Evolutionary conservation across 1,284 basidiomycete genomes (phyloP).

Genomic region (Rhodotorula sp.): DNA sequence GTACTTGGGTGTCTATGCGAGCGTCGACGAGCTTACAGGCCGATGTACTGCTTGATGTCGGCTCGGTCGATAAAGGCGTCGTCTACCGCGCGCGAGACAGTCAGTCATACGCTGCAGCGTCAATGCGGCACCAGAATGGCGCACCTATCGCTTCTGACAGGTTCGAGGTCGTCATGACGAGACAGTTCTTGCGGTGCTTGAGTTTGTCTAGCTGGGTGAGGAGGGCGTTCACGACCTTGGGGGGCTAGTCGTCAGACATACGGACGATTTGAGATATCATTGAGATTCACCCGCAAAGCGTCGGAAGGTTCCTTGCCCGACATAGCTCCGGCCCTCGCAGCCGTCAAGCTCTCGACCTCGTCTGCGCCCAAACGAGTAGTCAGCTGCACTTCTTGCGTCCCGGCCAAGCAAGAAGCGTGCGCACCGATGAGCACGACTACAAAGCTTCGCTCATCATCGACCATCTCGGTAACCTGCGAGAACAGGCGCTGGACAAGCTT

Average conservation of each 20-base stretch:
- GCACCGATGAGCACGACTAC: constrained; percentile 90
- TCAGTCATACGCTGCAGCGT: not conserved
- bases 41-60: constrained; percentile 83
- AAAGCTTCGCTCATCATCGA: constrained; percentile 84
- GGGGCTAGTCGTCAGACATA: not conserved
- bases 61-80: constrained; percentile 94
- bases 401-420: constrained; percentile 12
- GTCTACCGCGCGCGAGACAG: constrained; percentile 57
- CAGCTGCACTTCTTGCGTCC: not conserved
- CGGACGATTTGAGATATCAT: not conserved
- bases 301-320: constrained; percentile 92
- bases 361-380: constrained; percentile 56
- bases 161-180: constrained; percentile 97
- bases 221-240: constrained; percentile 91
- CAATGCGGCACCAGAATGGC: constrained; percentile 46
- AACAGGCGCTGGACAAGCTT: constrained; percentile 96
- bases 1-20: rapidly evolving
- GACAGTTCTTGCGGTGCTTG: constrained; percentile 84
- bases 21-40: constrained; percentile 18
- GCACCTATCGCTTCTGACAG: constrained; percentile 76
- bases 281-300: constrained; percentile 70
- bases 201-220: constrained; percentile 96
- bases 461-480: constrained; percentile 78
- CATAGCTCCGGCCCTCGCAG: constrained; percentile 89
- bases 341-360: constrained; percentile 94